A percentile compares a stretch with the other conserved stretches of the same genome.
These are phyloP conservation scores for Reticulomyxa filosa DNA, from an alignment of 78 protist genomes.

Conservation along the genomic window DNA sequence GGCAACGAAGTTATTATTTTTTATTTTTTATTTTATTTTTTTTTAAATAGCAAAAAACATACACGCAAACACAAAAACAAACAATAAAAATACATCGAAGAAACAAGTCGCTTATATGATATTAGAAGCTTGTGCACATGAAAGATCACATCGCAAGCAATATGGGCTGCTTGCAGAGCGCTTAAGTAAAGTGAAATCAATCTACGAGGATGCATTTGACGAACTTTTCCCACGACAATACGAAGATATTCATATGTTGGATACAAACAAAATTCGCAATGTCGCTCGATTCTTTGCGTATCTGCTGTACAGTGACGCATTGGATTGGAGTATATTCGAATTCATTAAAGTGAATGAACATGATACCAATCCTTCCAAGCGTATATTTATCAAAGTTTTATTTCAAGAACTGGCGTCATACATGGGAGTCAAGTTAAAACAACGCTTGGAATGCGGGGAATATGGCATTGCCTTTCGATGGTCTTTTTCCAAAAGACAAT, in stretches of 20 bases:
- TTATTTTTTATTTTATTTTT: background rate
- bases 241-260: slow-evolving; percentile 55
- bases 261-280: slow-evolving; percentile 62
- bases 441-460: background rate
- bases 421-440: too few species aligned
- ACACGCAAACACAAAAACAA: background rate
- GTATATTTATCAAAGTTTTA: slow-evolving; percentile 81
- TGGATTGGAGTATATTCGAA: slow-evolving; percentile 39
- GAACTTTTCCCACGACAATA: slow-evolving; percentile 32
- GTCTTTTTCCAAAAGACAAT: slow-evolving; percentile 61
- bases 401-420: too few species aligned
- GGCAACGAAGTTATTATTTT: background rate
- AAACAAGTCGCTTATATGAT: background rate
- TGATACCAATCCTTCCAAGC: slow-evolving; percentile 68
- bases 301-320: slow-evolving; percentile 26
- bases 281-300: slow-evolving; percentile 45
- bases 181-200: background rate
- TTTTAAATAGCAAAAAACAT: background rate
- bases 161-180: slow-evolving; percentile 12
- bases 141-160: too few species aligned
- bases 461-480: background rate
- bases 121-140: background rate
- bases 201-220: slow-evolving; percentile 9
- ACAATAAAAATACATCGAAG: background rate
- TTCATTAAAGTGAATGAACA: slow-evolving; percentile 16